These are phyloP conservation scores for Cladosporium sp. DNA, from an alignment of 2,329 filamentous ascomycete species.

Conservation along the genomic window DNA sequence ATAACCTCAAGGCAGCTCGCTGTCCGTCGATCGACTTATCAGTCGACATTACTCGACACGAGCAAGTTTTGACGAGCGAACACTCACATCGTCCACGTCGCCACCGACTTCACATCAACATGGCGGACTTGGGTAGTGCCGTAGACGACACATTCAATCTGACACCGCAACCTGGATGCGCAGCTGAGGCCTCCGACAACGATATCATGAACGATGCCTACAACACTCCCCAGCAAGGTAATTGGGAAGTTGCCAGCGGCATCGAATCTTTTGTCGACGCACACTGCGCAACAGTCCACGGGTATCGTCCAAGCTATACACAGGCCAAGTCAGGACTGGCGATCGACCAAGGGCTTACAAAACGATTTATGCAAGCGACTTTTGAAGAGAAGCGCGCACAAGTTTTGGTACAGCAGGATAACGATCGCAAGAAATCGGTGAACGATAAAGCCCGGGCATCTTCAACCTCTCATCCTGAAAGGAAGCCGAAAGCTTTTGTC, in stretches of 20 bases:
- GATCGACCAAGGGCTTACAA: neutral
- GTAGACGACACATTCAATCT: conserved; percentile 19
- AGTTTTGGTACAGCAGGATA: too few relatives aligned
- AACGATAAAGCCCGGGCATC: too few relatives aligned
- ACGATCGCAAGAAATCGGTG: neutral
- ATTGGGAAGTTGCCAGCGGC: conserved; percentile 15
- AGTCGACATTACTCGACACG: too few relatives aligned
- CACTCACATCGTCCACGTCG: neutral
- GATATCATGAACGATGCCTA: conserved; percentile 6
- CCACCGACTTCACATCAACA: conserved; percentile 5
- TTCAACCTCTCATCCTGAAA: conserved; percentile 7
- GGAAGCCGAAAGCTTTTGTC: neutral
- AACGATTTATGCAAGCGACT: conserved; percentile 17
- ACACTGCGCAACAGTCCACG: conserved; percentile 14
- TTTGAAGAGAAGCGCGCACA: conserved; percentile 16
- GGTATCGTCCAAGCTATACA: neutral
- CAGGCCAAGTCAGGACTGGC: conserved; percentile 9
- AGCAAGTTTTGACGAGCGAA: too few relatives aligned
- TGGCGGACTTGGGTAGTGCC: conserved; percentile 12
- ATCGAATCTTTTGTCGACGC: conserved; percentile 24
- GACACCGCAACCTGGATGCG: neutral
- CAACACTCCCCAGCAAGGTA: conserved; percentile 17
- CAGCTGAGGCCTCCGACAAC: neutral
- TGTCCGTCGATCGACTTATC: too few relatives aligned
- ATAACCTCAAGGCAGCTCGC: too few relatives aligned